Conservation (phyloP, 139 green algal genomes). For the Spirogloea muscicola region DNA sequence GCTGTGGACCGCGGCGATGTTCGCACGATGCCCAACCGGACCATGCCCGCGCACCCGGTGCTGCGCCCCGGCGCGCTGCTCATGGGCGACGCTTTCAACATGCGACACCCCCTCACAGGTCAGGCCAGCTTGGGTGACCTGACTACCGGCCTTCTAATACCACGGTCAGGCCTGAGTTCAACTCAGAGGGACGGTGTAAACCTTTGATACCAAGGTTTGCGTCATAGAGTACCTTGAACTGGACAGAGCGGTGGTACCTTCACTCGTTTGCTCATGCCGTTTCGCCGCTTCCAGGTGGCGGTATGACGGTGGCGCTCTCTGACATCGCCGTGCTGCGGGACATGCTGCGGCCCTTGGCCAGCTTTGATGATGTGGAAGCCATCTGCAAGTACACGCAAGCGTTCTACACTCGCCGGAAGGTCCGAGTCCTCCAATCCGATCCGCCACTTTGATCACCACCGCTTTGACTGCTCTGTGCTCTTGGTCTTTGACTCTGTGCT, state of each 20-base stretch:
- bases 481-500: too few species aligned
- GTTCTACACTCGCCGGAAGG: slow-evolving; percentile 65
- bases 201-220: too few species aligned
- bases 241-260: too few species aligned
- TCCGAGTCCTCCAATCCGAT: not conserved
- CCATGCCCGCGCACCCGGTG: slow-evolving; percentile 60
- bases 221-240: too few species aligned
- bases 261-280: too few species aligned
- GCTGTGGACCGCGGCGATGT: slow-evolving; percentile 62
- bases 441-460: too few species aligned
- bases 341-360: slow-evolving; percentile 65
- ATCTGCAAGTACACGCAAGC: slow-evolving; percentile 65
- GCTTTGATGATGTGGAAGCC: slow-evolving; percentile 66
- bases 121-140: slow-evolving; percentile 61
- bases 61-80: slow-evolving; percentile 75
- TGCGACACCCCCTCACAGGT: slow-evolving; percentile 85
- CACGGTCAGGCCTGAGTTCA: not conserved
- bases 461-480: too few species aligned
- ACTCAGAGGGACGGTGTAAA: too few species aligned
- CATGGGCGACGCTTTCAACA: slow-evolving; percentile 98
- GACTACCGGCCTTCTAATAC: slow-evolving; percentile 52
- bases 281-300: slow-evolving; percentile 49
- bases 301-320: slow-evolving; percentile 86
- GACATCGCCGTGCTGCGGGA: slow-evolving; percentile 80
- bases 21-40: slow-evolving; percentile 87